Base-by-base conservation (phyloP, 345 rosid species). In the Orychophragmus violaceus region DNA sequence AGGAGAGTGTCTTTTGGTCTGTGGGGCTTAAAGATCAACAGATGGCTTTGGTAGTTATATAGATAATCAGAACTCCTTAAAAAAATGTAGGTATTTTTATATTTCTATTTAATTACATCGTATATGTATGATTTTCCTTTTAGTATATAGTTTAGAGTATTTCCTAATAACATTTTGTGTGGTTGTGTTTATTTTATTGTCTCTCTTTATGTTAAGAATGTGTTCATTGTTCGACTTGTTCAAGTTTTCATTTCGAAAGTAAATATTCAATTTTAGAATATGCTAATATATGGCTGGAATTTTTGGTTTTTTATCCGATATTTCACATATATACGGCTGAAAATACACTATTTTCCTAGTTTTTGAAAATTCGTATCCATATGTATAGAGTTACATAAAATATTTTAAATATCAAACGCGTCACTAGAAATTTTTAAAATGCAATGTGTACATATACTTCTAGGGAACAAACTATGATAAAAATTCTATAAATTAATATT, bases 41-140 rank as follows among this genome's bases (percentile, higher is more conserved):
- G 52, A 52, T 18, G 25, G 70, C 45, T 67, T 42, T 14, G 69
- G 59, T 59, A 58, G 69, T 76, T 85, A 81, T 83, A 80, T 68
- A 49, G 68, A 36, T 21, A 57, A 61, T 54, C 68, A 24, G 17
- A 45, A 4, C 58, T 23, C 41, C 12, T 32, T 4, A 9, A 4
- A 7, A 22, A 30, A 22, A 29, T 30, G 0, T 53, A 12, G 12
- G 14, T 42, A 6, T 63, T 55, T 22, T 41, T 3, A 16, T 17
- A 18, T 9, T 29, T 19, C 10, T 30, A 10, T 32, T 21, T 21
- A 17, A 23, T 55, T 4, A 0, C 35, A 25, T 10, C 8, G 6
- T 18, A 17, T 16, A 18, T 30, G n/a, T 28, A 14, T 39, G 17
- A 16, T 14, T 51, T 51, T 1, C 33, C 52, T 25, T 48, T 4